phyloP scores from a whole-genome alignment of 2,329 filamentous ascomycete species.

The Paraconiothyrium brasiliense region DNA sequence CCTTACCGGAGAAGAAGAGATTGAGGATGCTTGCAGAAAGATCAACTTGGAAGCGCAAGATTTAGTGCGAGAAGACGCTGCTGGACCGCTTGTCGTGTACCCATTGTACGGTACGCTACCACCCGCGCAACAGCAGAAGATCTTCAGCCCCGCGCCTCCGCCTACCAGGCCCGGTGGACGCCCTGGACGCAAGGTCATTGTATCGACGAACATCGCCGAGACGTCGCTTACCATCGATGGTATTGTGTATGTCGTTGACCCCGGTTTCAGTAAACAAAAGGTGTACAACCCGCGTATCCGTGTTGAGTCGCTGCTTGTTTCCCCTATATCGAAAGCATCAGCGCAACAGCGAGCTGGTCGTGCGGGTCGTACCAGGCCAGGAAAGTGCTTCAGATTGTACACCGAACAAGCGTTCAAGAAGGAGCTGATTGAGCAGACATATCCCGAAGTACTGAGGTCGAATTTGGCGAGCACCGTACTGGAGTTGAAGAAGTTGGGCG shows the following conservation, averaged over 20 bases:
- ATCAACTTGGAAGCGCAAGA: conserved; percentile 91
- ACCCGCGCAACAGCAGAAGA: conserved; percentile 90
- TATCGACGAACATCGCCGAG: conserved; percentile 98
- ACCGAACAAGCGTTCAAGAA: conserved; percentile 97
- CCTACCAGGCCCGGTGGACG: conserved; percentile 77
- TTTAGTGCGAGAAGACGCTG: conserved; percentile 88
- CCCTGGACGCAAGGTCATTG: conserved; percentile 91
- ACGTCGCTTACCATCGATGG: conserved; percentile 97
- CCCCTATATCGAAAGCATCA: conserved; percentile 96
- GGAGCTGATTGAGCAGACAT: conserved; percentile 95
- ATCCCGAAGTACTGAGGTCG: conserved; percentile 93
- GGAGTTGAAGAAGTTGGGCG: conserved; percentile 95
- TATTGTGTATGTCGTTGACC: conserved; percentile 99
- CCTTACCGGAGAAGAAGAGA: conserved; percentile 97
- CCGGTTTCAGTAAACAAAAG: conserved; percentile 99
- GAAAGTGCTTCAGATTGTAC: conserved; percentile 97
- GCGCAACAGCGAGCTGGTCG: conserved; percentile 97
- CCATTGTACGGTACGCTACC: conserved; percentile 94
- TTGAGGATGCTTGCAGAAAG: conserved; percentile 94
- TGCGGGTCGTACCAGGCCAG: conserved; percentile 97
- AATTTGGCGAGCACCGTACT: conserved; percentile 95
- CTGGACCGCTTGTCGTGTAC: conserved; percentile 88
- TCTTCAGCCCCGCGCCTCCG: conserved; percentile 88
- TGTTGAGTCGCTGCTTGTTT: conserved; percentile 96
- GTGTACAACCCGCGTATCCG: conserved; percentile 97